Conservation (phyloP, 2,329 filamentous ascomycete genomes). For the Verticillium longisporum region DNA sequence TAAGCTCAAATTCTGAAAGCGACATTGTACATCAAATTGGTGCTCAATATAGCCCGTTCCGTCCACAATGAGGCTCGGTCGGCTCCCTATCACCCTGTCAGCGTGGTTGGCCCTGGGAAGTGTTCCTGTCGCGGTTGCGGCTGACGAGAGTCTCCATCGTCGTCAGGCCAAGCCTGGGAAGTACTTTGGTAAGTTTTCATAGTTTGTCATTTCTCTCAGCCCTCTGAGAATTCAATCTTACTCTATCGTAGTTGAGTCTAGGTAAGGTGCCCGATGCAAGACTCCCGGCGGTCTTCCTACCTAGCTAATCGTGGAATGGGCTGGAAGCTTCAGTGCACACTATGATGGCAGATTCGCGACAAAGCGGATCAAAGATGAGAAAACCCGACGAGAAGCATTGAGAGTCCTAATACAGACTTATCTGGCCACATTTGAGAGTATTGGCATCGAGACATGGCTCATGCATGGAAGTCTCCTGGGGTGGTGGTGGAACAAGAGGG, state of each 20-base stretch:
- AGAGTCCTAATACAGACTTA: constrained; percentile 66
- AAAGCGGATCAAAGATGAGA: constrained; percentile 33
- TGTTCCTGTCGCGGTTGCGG: background rate
- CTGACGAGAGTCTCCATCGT: background rate
- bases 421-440: constrained; percentile 56
- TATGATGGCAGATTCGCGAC: constrained; percentile 33
- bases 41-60: background rate
- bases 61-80: background rate
- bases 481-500: constrained; percentile 74
- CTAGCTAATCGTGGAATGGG: background rate
- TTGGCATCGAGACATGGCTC: constrained; percentile 72
- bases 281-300: too few species aligned
- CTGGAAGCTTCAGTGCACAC: constrained; percentile 18
- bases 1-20: background rate
- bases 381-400: constrained; percentile 54
- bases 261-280: background rate
- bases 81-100: background rate
- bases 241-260: background rate
- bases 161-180: background rate
- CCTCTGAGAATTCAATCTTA: background rate
- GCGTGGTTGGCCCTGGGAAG: background rate
- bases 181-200: background rate
- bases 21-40: too few species aligned
- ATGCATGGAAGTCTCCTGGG: constrained; percentile 78
- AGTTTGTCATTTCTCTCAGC: background rate